Evolutionary conservation across 78 protist species (phyloP).

Genomic region (Dictyostelium brefeldianum): DNA sequence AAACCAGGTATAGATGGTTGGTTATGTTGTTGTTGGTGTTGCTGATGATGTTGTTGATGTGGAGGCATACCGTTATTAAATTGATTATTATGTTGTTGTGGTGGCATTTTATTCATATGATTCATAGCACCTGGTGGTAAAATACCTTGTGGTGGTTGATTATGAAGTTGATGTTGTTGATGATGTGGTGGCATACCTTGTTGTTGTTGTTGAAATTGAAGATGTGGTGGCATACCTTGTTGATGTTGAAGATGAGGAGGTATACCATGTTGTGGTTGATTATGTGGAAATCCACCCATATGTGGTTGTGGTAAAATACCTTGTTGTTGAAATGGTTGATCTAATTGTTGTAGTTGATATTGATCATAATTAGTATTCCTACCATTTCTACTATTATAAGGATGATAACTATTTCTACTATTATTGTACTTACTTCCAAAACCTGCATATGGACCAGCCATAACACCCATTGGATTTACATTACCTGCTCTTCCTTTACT

Average conservation of each 20-base stretch:
- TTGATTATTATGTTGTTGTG: neutral
- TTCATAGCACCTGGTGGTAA: neutral
- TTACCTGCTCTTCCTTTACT: neutral
- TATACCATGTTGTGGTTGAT: neutral
- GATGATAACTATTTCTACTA: too few species aligned
- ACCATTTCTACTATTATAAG: too few species aligned
- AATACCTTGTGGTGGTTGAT: neutral
- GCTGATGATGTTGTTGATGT: neutral
- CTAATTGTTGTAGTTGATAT: neutral
- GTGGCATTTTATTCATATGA: neutral
- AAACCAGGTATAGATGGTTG: slow-evolving; percentile 9
- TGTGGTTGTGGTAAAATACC: neutral
- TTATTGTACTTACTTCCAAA: neutral
- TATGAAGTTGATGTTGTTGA: neutral
- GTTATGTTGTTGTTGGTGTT: neutral
- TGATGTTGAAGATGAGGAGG: neutral
- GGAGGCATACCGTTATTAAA: neutral
- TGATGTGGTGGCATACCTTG: slow-evolving; percentile 8
- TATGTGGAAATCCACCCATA: neutral
- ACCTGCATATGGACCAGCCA: neutral
- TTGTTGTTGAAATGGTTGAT: neutral
- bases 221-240: neutral
- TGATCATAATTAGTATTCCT: neutral
- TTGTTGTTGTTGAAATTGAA: neutral
- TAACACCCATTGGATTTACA: neutral